These are phyloP conservation scores for Scutellaria galericulata DNA, from an alignment of 257 asterid genomes.

Conservation along the genomic window DNA sequence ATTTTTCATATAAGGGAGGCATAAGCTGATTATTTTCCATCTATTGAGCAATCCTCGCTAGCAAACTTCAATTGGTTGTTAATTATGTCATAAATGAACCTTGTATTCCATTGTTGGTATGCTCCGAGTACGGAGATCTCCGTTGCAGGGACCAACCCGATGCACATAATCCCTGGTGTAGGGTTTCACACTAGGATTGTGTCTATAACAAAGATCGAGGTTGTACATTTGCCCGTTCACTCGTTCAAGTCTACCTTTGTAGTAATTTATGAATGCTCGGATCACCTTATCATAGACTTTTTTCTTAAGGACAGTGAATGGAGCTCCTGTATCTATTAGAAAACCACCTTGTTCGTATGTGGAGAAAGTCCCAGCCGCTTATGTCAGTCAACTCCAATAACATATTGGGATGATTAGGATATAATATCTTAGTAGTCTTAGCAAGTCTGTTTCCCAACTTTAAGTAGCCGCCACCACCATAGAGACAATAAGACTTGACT, in stretches of 20 bases:
- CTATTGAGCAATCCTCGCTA: constrained; percentile 23
- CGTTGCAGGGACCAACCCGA: constrained; percentile 26
- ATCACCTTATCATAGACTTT: constrained; percentile 28
- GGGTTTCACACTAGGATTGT: background rate
- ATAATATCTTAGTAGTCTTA: background rate
- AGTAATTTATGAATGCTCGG: constrained; percentile 3
- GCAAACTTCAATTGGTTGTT: constrained; percentile 18
- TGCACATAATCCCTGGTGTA: constrained; percentile 11
- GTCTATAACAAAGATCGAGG: constrained; percentile 29
- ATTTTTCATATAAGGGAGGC: background rate
- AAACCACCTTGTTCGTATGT: constrained; percentile 22
- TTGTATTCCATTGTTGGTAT: constrained; percentile 24
- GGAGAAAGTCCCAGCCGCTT: constrained; percentile 32
- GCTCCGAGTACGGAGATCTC: constrained; percentile 29
- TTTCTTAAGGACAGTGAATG: constrained; percentile 18
- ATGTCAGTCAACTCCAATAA: constrained; percentile 31
- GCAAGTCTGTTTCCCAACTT: constrained; percentile 29
- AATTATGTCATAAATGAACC: constrained; percentile 31
- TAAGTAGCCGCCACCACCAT: constrained; percentile 11
- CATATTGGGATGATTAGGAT: background rate
- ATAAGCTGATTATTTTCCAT: background rate
- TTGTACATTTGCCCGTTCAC: background rate
- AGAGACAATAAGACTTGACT: background rate
- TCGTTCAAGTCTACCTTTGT: background rate
- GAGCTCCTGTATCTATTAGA: constrained; percentile 29